Base-by-base conservation (phyloP, 129 eudicot species). In the Saussurea involucrata region DNA sequence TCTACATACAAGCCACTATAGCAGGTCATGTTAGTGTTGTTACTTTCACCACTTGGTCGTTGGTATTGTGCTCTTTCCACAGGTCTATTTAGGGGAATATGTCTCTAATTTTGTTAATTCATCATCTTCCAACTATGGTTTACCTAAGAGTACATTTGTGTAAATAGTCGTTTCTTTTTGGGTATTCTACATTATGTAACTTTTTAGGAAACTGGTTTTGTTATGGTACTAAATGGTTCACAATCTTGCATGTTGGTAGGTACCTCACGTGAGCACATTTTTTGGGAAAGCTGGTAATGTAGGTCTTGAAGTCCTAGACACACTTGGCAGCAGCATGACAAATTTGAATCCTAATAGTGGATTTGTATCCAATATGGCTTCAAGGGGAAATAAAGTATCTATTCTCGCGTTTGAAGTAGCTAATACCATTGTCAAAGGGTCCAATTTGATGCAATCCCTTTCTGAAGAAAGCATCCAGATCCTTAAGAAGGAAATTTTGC, bases 331-430 rank as follows among this genome's bases (percentile, higher is more conserved):
- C 70, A 89, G 96, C 81, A 88, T 93, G 96, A 73, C 95, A 6
- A 93, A 85, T 75, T 78, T 93, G 80, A 93, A 90, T 65, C 74
- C 87, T 4, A 72, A 76, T 28, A 84, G 97, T 80, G 99, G 97
- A 60, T 95, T 95, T 78, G 84, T 85, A 67, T 84, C 92, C 6
- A 92, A 95, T 57, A 78, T 88, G 85, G 86, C 90, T 71, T 85
- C 94, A n/a, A 86, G 96, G 73, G 98, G 96, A 64, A 90, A 86
- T 73, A 91, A 84, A 85, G 87, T 95, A 83, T 79, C 92, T 27
- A 92, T 95, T 40, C 74, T 95, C 40, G 96, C 99, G 13, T 95
- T 91, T 84, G 99, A 95, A 81, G 93, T 91, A 58, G 97, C 99
- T 64, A 95, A 92, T 79, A 95, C 99, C 20, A 92, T 95, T 67